These are phyloP conservation scores for Nymphaea colorata DNA, from an alignment of 164 flowering plant genomes.

Conservation along the genomic window DNA sequence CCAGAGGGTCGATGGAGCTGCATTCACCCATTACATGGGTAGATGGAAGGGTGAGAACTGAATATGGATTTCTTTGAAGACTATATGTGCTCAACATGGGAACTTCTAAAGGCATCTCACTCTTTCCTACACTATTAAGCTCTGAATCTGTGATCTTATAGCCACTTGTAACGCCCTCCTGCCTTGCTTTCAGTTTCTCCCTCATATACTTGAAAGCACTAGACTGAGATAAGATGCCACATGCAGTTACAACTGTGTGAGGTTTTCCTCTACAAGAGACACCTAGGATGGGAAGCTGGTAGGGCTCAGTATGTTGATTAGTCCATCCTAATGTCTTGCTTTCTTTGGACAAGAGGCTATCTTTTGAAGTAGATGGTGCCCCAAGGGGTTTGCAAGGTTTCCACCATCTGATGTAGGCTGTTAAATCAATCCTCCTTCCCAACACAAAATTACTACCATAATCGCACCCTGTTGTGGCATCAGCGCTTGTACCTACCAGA, in stretches of 20 bases:
- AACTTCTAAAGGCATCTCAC: constrained; percentile 28
- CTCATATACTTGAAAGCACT: constrained; percentile 68
- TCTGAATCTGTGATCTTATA: constrained; percentile 50
- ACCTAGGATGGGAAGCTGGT: constrained; percentile 80
- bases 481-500: constrained; percentile 44
- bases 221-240: constrained; percentile 68
- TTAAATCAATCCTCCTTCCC: constrained; percentile 81
- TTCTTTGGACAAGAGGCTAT: constrained; percentile 52
- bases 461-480: constrained; percentile 51
- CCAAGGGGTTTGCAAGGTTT: constrained; percentile 47
- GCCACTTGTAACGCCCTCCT: constrained; percentile 27
- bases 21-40: constrained; percentile 58
- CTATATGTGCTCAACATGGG: constrained; percentile 10
- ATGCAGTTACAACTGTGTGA: constrained; percentile 43
- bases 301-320: constrained; percentile 68
- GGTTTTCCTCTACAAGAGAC: constrained; percentile 22
- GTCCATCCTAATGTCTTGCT: constrained; percentile 39
- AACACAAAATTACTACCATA: constrained; percentile 42
- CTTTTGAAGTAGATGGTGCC: constrained; percentile 31
- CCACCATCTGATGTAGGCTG: constrained; percentile 93
- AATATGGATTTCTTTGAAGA: constrained; percentile 43
- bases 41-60: constrained; percentile 47
- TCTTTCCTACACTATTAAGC: constrained; percentile 37
- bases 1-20: constrained; percentile 52
- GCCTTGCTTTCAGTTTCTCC: constrained; percentile 46